Evolutionary conservation across 2,329 filamentous ascomycete genomes (phyloP).

Genomic region (Trichothecium roseum): DNA sequence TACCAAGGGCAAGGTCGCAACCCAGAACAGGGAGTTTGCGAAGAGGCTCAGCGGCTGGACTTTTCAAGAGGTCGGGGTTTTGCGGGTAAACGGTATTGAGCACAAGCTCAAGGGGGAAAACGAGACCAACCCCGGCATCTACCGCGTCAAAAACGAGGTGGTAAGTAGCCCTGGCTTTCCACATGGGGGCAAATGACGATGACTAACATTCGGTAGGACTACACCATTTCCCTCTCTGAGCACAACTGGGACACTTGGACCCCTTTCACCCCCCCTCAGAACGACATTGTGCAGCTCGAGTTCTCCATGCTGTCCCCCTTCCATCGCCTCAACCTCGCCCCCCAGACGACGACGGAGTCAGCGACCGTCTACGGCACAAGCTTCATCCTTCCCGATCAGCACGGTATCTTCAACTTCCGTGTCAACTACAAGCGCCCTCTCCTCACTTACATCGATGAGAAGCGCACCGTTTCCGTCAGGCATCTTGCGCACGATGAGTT

Average conservation of each 20-base stretch:
- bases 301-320: slow-evolving; percentile 99
- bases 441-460: slow-evolving; percentile 81
- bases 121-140: slow-evolving; percentile 73
- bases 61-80: slow-evolving; percentile 85
- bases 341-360: slow-evolving; percentile 47
- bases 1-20: slow-evolving; percentile 40
- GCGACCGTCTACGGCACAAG: slow-evolving; percentile 62
- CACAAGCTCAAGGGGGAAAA: slow-evolving; percentile 55
- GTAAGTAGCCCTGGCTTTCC: slow-evolving; percentile 45
- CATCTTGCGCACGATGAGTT: slow-evolving; percentile 98
- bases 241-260: slow-evolving; percentile 64
- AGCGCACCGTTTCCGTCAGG: slow-evolving; percentile 85
- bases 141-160: slow-evolving; percentile 93
- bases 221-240: slow-evolving; percentile 81
- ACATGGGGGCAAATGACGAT: not conserved
- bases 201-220: slow-evolving; percentile 48
- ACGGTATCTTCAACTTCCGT: slow-evolving; percentile 98
- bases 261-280: slow-evolving; percentile 59
- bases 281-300: slow-evolving; percentile 80
- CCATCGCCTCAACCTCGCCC: slow-evolving; percentile 69
- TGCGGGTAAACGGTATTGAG: slow-evolving; percentile 74
- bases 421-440: slow-evolving; percentile 97
- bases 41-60: slow-evolving; percentile 85
- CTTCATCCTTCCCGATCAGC: slow-evolving; percentile 87
- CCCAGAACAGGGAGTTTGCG: slow-evolving; percentile 76